Conservation (phyloP, 108 stramenopile species). For the Skeletonema marinoi region DNA sequence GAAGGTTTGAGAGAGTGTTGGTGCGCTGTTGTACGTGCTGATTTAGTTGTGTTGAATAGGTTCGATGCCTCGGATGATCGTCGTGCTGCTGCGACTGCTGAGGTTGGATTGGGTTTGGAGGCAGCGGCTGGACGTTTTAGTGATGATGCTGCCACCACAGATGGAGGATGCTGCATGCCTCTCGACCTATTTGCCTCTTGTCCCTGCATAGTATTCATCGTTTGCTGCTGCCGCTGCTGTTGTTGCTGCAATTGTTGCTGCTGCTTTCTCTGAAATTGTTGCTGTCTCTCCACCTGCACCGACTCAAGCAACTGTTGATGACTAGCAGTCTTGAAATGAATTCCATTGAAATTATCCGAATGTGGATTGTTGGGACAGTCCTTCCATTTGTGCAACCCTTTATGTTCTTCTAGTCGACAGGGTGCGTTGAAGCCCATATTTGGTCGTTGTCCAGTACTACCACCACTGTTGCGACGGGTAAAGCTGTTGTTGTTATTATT, state of each 20-base stretch:
- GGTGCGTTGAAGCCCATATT: not conserved
- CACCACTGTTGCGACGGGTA: not conserved
- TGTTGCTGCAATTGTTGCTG: too few relatives aligned
- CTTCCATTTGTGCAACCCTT: not conserved
- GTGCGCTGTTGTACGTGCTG: not conserved
- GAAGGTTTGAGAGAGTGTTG: not conserved
- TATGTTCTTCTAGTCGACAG: not conserved
- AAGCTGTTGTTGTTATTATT: not conserved
- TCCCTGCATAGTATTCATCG: not conserved
- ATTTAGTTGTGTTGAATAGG: not conserved
- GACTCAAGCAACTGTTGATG: not conserved
- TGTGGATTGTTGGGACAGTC: not conserved
- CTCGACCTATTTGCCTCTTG: not conserved
- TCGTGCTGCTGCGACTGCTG: not conserved
- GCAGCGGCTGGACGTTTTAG: not conserved
- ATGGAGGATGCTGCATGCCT: not conserved
- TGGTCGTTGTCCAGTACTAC: not conserved
- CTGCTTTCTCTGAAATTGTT: not conserved
- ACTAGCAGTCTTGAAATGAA: not conserved
- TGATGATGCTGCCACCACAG: not conserved
- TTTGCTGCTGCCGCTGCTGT: not conserved
- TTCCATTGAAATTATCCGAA: not conserved
- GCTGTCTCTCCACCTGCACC: not conserved
- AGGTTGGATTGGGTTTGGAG: not conserved
- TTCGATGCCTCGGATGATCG: not conserved